Conservation (phyloP, 768 basidiomycete genomes). For the Russula griseocarnosa region DNA sequence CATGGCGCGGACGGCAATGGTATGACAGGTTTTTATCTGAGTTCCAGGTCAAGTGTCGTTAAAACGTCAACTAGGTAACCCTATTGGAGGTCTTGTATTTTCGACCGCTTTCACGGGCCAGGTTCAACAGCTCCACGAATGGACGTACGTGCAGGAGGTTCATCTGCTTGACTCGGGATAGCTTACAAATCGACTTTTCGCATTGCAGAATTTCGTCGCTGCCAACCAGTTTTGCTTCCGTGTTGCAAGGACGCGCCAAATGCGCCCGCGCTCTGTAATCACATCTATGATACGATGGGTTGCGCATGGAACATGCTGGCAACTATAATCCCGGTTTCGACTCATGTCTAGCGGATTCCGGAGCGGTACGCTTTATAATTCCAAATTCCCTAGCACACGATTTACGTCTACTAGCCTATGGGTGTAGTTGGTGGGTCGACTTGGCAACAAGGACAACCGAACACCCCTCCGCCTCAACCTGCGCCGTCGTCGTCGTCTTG, state of each 20-base stretch:
- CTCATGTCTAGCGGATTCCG: slow-evolving; percentile 49
- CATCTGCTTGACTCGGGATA: not conserved
- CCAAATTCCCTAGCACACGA: not conserved
- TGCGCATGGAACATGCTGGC: slow-evolving; percentile 59
- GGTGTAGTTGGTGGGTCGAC: slow-evolving; percentile 67
- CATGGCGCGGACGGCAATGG: slow-evolving; percentile 60
- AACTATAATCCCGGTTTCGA: slow-evolving; percentile 42
- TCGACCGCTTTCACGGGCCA: slow-evolving; percentile 57
- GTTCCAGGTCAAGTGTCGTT: not conserved
- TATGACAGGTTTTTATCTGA: slow-evolving; percentile 25
- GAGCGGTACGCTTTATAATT: slow-evolving; percentile 37
- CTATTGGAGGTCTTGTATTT: slow-evolving; percentile 68
- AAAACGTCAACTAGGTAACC: slow-evolving; percentile 41
- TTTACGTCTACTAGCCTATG: slow-evolving; percentile 44
- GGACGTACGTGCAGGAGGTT: slow-evolving; percentile 50
- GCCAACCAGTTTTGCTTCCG: slow-evolving; percentile 65
- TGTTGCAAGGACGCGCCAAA: slow-evolving; percentile 51
- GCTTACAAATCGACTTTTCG: slow-evolving; percentile 9
- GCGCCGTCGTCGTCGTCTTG: slow-evolving; percentile 60
- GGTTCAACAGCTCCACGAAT: slow-evolving; percentile 59
- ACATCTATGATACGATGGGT: slow-evolving; percentile 54
- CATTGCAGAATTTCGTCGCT: slow-evolving; percentile 55
- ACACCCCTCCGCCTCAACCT: slow-evolving; percentile 54
- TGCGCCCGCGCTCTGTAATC: slow-evolving; percentile 55
- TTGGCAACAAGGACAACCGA: slow-evolving; percentile 58